Evolutionary conservation across 1,284 basidiomycete species (phyloP).

Genomic region (Schizophyllum commune): DNA sequence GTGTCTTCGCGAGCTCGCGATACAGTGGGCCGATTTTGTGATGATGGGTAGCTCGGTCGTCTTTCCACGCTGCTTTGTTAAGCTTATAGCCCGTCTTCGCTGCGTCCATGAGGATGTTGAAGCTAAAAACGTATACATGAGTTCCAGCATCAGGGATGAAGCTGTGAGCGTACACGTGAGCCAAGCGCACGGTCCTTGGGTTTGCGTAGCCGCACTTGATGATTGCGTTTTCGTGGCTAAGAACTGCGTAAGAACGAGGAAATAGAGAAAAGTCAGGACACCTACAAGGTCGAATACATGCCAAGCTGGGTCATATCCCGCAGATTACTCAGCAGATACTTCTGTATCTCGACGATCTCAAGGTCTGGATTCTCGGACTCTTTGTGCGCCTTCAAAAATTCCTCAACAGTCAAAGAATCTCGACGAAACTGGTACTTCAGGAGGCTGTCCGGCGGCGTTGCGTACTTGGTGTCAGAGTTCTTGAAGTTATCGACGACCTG

Average conservation of each 20-base stretch:
- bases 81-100: constrained; percentile 9
- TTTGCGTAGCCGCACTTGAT: constrained; percentile 14
- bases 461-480: constrained; percentile 25
- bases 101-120: constrained; percentile 12
- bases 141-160: not conserved
- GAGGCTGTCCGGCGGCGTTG: constrained; percentile 24
- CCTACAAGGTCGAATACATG: constrained; percentile 26
- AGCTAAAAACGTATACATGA: constrained; percentile 3
- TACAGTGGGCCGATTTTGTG: not conserved
- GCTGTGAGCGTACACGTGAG: constrained; percentile 5
- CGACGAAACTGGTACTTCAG: constrained; percentile 18
- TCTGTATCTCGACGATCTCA: constrained; percentile 23
- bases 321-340: constrained; percentile 28
- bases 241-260: not conserved
- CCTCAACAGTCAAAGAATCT: constrained; percentile 24
- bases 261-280: not conserved
- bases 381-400: constrained; percentile 14
- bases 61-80: constrained; percentile 8
- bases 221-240: constrained; percentile 25
- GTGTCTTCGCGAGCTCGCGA: constrained; percentile 1
- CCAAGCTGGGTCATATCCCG: constrained; percentile 26
- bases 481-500: constrained; percentile 26
- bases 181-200: constrained; percentile 8
- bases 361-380: constrained; percentile 1
- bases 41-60: not conserved